Conservation (phyloP, 257 asterid species). For the Przewalskia tangutica region DNA sequence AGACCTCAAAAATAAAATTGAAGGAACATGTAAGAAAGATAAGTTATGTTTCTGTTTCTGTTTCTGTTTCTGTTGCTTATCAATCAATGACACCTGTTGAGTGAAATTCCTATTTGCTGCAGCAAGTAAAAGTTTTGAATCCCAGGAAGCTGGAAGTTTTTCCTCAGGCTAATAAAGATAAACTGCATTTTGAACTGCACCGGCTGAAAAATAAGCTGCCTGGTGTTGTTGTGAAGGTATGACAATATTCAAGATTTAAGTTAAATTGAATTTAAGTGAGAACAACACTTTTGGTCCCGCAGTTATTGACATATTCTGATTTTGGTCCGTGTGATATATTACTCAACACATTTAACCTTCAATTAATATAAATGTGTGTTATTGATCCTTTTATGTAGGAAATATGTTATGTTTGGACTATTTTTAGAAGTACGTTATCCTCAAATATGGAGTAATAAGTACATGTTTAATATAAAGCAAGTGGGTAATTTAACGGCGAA, state of each 20-base stretch:
- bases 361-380: no score
- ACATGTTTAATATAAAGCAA: no score
- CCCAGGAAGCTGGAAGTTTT: slow-evolving; percentile 46
- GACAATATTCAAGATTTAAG: neutral
- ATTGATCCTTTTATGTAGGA: no score
- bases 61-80: neutral
- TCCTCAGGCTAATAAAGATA: slow-evolving; percentile 36
- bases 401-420: no score
- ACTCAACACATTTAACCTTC: no score
- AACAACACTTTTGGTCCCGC: no score
- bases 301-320: no score
- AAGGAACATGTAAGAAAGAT: slow-evolving; percentile 45
- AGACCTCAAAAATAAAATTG: slow-evolving; percentile 49
- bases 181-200: slow-evolving; percentile 66
- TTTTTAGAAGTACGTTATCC: no score
- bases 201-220: slow-evolving; percentile 55
- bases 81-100: neutral
- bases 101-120: slow-evolving; percentile 16
- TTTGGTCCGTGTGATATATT: no score
- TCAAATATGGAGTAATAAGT: no score
- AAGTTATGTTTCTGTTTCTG: neutral
- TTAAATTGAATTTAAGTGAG: neutral
- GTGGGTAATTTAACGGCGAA: no score
- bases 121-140: slow-evolving; percentile 54
- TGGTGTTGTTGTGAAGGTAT: slow-evolving; percentile 73